phyloP scores from a whole-genome alignment of 331 rosid species.

The Quercus phellos region DNA sequence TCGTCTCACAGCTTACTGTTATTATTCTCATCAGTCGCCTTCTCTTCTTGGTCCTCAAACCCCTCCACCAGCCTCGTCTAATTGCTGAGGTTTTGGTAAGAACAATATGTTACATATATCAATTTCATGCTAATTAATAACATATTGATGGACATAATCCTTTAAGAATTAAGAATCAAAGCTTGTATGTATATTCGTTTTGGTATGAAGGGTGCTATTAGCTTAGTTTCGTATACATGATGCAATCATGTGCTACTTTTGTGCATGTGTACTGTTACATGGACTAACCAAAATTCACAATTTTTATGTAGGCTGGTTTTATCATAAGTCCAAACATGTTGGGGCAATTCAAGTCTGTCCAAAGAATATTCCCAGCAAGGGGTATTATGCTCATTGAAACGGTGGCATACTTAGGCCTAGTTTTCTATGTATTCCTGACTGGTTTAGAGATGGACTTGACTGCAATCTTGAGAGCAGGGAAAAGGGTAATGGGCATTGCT shows the following conservation, averaged over 20 bases:
- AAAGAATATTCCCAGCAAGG: slow-evolving; percentile 3
- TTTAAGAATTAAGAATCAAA: too few species aligned
- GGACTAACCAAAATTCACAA: not conserved
- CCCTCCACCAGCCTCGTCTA: slow-evolving; percentile 52
- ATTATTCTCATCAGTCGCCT: slow-evolving; percentile 24
- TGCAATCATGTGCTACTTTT: not conserved
- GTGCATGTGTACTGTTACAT: not conserved
- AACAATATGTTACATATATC: not conserved
- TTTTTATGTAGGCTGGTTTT: slow-evolving; percentile 45
- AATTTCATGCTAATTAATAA: not conserved
- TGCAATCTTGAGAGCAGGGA: slow-evolving; percentile 30
- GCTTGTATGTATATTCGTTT: too few species aligned
- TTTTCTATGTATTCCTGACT: slow-evolving; percentile 47
- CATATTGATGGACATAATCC: too few species aligned
- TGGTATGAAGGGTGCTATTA: not conserved
- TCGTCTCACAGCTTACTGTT: slow-evolving; percentile 30
- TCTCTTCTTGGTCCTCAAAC: slow-evolving; percentile 32
- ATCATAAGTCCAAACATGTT: slow-evolving; percentile 30
- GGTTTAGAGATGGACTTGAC: slow-evolving; percentile 58
- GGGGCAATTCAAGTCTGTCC: not conserved
- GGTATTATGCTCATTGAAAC: slow-evolving; percentile 37
- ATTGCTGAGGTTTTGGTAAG: slow-evolving; percentile 48
- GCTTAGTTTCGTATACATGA: not conserved
- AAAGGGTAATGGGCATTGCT: slow-evolving; percentile 41
- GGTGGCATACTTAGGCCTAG: slow-evolving; percentile 36